These are phyloP conservation scores for Jasminum sambac DNA, from an alignment of 257 asterid species.

Conservation along the genomic window DNA sequence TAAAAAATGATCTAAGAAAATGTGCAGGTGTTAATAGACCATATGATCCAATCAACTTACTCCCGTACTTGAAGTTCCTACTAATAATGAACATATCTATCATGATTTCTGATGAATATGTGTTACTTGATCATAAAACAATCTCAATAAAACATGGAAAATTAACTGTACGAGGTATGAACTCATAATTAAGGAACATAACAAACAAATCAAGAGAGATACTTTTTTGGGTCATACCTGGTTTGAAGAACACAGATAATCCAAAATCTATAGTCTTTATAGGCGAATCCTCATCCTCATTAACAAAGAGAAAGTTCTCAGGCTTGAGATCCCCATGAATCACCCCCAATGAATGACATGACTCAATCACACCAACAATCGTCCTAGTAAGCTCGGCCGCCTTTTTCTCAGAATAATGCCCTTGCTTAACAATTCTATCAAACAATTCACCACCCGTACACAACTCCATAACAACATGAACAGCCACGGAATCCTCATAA, in stretches of 20 bases:
- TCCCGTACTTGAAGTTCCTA: too few relatives aligned
- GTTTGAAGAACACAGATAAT: slow-evolving; percentile 5
- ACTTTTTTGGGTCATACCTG: slow-evolving; percentile 2
- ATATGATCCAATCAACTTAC: too few relatives aligned
- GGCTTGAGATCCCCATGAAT: slow-evolving; percentile 19
- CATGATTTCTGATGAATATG: not conserved
- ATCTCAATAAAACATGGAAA: not conserved
- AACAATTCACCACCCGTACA: slow-evolving; percentile 17
- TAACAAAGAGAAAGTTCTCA: not conserved
- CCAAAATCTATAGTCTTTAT: slow-evolving; percentile 19
- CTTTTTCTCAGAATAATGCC: slow-evolving; percentile 18
- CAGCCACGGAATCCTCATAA: slow-evolving; percentile 19
- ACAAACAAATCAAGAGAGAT: not conserved
- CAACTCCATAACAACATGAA: slow-evolving; percentile 13
- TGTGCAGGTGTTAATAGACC: not conserved
- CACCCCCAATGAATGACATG: slow-evolving; percentile 20
- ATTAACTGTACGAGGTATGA: slow-evolving; percentile 2
- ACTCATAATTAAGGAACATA: too few relatives aligned
- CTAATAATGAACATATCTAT: too few relatives aligned
- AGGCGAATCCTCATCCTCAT: slow-evolving; percentile 15
- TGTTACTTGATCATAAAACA: not conserved
- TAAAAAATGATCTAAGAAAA: too few relatives aligned
- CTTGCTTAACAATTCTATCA: slow-evolving; percentile 15
- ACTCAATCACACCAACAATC: slow-evolving; percentile 8
- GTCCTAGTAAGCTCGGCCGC: slow-evolving; percentile 18